These are phyloP conservation scores for Acanthamoeba castellanii DNA, from an alignment of 208 protist genomes.

Conservation along the genomic window DNA sequence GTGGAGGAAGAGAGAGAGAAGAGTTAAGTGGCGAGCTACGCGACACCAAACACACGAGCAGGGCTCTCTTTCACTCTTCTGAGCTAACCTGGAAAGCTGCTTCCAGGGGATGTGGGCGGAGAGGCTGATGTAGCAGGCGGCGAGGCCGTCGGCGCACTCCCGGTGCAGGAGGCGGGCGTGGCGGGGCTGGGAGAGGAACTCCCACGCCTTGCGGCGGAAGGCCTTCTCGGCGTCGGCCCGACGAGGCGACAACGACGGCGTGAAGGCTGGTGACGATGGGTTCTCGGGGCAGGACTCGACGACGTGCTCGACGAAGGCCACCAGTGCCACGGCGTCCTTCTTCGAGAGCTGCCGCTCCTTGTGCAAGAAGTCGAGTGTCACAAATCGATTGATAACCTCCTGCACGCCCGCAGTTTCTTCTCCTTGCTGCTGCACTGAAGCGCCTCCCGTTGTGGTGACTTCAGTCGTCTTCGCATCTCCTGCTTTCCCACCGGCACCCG, in stretches of 20 bases:
- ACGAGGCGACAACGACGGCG: neutral
- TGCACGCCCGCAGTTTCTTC: neutral
- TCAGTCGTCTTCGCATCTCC: neutral
- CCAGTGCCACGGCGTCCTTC: neutral
- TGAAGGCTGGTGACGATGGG: neutral
- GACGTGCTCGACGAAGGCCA: conserved; percentile 2
- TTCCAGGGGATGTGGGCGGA: conserved; percentile 45
- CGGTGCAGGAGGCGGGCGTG: neutral
- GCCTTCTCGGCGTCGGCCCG: conserved; percentile 20
- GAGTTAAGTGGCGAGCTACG: no score
- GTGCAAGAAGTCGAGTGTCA: conserved; percentile 9
- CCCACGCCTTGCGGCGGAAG: neutral
- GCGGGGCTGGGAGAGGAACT: neutral
- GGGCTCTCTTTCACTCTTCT: neutral
- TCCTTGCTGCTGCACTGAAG: neutral
- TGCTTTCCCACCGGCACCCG: neutral
- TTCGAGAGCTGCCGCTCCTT: neutral
- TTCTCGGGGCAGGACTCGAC: neutral
- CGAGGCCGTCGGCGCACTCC: conserved; percentile 10
- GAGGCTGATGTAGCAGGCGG: conserved; percentile 20
- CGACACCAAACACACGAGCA: neutral
- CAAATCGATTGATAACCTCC: conserved; percentile 4
- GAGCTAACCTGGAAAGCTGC: neutral
- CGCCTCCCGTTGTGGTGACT: neutral
- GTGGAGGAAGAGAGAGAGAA: neutral